phyloP scores from a whole-genome alignment of 257 asterid genomes.

The Nyctanthes arbortristis region DNA sequence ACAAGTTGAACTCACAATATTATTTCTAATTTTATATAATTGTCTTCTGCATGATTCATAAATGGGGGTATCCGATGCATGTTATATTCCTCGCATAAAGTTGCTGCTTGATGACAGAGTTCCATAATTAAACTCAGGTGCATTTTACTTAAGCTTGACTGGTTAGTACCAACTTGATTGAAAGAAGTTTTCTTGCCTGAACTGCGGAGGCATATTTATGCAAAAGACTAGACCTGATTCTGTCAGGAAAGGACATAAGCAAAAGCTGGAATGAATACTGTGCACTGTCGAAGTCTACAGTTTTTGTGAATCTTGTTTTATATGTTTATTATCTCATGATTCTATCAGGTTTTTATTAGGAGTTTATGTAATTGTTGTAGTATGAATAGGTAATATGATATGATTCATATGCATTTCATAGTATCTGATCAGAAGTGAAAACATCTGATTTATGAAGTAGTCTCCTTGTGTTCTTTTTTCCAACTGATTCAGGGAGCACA shows the following conservation, averaged over 20 bases:
- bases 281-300: constrained; percentile 4
- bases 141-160: neutral
- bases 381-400: neutral
- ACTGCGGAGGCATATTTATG: neutral
- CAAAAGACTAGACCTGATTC: constrained; percentile 13
- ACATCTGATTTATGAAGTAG: neutral
- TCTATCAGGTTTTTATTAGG: constrained; percentile 19
- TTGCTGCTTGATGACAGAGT: constrained; percentile 9
- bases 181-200: neutral
- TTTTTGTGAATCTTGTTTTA: constrained; percentile 6
- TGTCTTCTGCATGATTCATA: neutral
- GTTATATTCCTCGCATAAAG: neutral
- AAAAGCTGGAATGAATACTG: constrained; percentile 11
- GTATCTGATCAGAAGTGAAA: constrained; percentile 8
- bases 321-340: neutral
- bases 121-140: constrained; percentile 1
- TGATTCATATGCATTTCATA: neutral
- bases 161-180: neutral
- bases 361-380: constrained; percentile 8
- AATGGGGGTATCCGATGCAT: neutral
- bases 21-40: neutral
- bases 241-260: constrained; percentile 9
- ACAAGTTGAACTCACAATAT: neutral
- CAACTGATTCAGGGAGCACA: constrained; percentile 1
- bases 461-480: neutral